Evolutionary conservation across 768 basidiomycete species (phyloP), one percentile per base, ranked within the genome.

Genomic region (Infundibulicybe gibba): DNA sequence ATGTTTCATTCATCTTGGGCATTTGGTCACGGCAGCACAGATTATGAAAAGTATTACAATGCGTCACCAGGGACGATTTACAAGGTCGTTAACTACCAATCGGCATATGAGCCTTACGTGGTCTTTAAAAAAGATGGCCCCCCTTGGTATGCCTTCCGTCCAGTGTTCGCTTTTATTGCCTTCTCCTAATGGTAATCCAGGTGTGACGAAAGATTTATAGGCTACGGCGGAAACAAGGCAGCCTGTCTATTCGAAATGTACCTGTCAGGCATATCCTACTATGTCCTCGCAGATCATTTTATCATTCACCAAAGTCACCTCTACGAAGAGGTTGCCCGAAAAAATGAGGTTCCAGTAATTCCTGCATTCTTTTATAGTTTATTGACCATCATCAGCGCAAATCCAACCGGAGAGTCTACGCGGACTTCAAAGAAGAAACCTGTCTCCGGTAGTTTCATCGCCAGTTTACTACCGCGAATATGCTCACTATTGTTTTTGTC

Each of bases 191-290:
- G 10, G n/a, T 6, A 39, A 20, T 48, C 37, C 49, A 91, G 90
- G 90, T 94, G 91, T 57, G 90, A 94, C 56, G 90, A 93, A 61
- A 79, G 90, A 31, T 94, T 94, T 58, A 76, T 92, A 40, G 92
- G 92, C 1, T 94, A 94, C 61, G 92, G 92, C 3, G 90, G 83
- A 2, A 94, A 94, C 71, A 94, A 94, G 63, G 92, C 92, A 2
- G 91, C 93, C 9, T 94, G 92, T 59, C 73, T 93, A 32, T 93
- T 87, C 60, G 92, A 92, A 62, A 89, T 94, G 80, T 91, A 90
- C 66, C 70, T 94, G 6, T 83, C 89, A 11, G 92, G 92, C 2
- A 77, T 92, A 33, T 83, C 83, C 17, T 93, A 82, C 64, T 90
- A 85, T 59, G 88, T 94, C 20, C 76, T 94, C 11, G 71, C 85